phyloP scores from a whole-genome alignment of 106 monocot genomes.

The Phalaenopsis aphrodite region DNA sequence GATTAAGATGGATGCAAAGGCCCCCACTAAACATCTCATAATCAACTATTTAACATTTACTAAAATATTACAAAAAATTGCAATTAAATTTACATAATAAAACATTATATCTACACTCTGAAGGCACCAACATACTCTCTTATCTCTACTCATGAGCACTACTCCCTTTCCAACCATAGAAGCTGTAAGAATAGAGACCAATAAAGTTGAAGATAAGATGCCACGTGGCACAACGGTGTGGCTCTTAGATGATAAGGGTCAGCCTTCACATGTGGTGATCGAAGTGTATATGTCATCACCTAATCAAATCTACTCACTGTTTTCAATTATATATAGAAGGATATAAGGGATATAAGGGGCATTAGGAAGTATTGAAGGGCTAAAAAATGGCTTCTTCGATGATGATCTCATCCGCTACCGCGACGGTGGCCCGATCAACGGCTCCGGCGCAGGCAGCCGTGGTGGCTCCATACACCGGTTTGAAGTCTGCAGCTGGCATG shows the following conservation, averaged over 20 bases:
- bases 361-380: neutral
- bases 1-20: no score
- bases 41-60: no score
- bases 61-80: no score
- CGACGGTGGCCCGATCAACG: neutral
- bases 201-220: neutral
- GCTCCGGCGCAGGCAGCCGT: slow-evolving; percentile 27
- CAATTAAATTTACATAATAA: no score
- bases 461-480: slow-evolving; percentile 51
- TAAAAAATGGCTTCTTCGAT: slow-evolving; percentile 20
- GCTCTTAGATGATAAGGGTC: neutral
- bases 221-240: neutral
- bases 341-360: no score
- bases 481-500: slow-evolving; percentile 41
- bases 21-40: no score
- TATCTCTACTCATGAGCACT: no score
- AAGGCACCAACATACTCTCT: no score
- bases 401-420: slow-evolving; percentile 29
- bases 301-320: neutral
- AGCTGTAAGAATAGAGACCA: no score
- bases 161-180: no score
- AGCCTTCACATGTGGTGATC: neutral
- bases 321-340: neutral
- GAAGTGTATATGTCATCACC: neutral
- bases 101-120: no score